A percentile compares a stretch with the other conserved stretches of the same genome.
Conservation (phyloP, 306 rosid genomes). For the Quercus bicolor region DNA sequence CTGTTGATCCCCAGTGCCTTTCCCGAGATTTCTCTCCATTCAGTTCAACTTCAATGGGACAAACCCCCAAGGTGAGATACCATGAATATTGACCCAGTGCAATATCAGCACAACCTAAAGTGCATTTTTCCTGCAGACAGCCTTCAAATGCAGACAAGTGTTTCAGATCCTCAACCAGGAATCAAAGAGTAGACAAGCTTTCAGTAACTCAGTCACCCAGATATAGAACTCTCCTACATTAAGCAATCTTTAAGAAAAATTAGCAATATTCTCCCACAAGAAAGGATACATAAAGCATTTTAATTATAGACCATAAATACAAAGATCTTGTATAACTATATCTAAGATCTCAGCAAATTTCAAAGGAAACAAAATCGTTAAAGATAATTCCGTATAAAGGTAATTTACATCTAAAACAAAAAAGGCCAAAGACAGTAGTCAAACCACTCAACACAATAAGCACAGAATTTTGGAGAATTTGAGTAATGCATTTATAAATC, state of each 20-base stretch:
- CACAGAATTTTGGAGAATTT: background rate
- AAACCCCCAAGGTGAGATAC: constrained; percentile 15
- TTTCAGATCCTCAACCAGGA: constrained; percentile 9
- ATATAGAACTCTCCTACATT: background rate
- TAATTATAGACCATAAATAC: background rate
- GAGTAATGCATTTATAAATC: background rate
- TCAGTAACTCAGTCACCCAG: background rate
- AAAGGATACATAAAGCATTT: background rate
- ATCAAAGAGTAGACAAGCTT: constrained; percentile 2
- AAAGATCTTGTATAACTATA: background rate
- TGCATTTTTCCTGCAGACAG: background rate
- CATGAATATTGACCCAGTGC: constrained; percentile 4
- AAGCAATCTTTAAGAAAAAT: background rate
- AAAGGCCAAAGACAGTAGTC: background rate
- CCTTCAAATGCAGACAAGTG: constrained; percentile 19
- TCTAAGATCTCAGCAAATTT: background rate
- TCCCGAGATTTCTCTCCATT: constrained; percentile 26
- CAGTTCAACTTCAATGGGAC: constrained; percentile 8
- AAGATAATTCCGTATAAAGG: background rate
- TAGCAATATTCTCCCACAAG: background rate
- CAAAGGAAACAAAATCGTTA: background rate
- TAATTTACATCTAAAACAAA: background rate
- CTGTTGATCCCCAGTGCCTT: constrained; percentile 32
- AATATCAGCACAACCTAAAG: background rate
- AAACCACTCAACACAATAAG: background rate